Evolutionary conservation across 768 basidiomycete genomes (phyloP), one percentile per base, ranked within the genome.

Genomic region (Gymnopilus dilepis): DNA sequence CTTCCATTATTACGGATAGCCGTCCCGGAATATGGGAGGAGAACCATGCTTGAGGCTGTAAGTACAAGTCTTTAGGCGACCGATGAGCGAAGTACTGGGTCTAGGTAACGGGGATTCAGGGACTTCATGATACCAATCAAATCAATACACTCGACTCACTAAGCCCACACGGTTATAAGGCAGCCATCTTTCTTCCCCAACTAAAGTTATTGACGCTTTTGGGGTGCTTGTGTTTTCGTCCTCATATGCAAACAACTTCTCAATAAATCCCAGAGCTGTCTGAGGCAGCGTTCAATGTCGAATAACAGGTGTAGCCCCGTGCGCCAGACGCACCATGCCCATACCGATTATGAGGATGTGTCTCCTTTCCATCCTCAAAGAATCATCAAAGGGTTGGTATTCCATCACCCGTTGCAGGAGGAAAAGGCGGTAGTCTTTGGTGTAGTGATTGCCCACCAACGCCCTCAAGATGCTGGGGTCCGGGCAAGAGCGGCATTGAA

Each of bases 11-110:
- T 83, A 66, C 22, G 73, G 71, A 15, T 55, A 91, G 83, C n/a
- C 80, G 80, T 21, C 82, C 79, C 0, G 86, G 81, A 51, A 83
- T 76, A 62, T 90, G 88, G 40, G 80, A 72, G 3, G 81, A 77
- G 59, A 89, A 90, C 88, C 88, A 89, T 0, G 72, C 71, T 24
- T 70, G 72, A 33, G 81, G 77, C 63, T 89, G 86, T 5, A 89
- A 77, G 71, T 88, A 88, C 0, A 89, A 76, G 41, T 86, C 78
- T 63, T 85, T 83, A 41, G 88, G 75, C 64, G 78, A 71, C 11
- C 88, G 81, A 68, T 87, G 86, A 59, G 82, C 79, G 63, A 88
- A 86, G 70, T 86, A 89, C 45, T 87, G 84, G 0, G 87, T 86
- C 58, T 86, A 71, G 9, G 67, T 71, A 17, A 48, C 55, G 21